These are phyloP conservation scores for Aureobasidium sp. DNA, from an alignment of 2,329 filamentous ascomycete genomes.

Conservation along the genomic window DNA sequence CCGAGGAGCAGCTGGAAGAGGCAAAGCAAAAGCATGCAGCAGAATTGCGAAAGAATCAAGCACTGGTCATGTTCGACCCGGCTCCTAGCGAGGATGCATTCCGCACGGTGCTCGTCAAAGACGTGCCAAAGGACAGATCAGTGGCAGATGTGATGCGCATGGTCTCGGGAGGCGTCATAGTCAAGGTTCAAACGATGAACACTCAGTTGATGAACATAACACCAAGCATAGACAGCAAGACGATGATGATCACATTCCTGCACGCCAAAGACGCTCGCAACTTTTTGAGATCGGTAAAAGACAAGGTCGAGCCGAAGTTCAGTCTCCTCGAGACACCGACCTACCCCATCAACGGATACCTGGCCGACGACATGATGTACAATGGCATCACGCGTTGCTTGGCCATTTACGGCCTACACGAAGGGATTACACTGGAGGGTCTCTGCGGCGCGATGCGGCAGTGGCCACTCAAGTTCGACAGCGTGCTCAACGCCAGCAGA, in stretches of 20 bases:
- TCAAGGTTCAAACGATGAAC: neutral
- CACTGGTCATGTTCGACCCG: neutral
- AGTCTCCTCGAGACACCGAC: neutral
- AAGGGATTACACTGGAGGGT: neutral
- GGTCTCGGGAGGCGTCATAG: neutral
- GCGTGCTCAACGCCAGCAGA: neutral
- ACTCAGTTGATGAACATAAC: neutral
- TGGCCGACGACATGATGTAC: neutral
- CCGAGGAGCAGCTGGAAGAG: neutral
- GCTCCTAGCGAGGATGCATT: neutral
- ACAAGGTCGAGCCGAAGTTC: neutral
- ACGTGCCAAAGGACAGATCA: neutral
- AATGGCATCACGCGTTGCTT: constrained; percentile 1
- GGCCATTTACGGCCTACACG: neutral
- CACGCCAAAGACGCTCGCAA: neutral
- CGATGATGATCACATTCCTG: constrained; percentile 1
- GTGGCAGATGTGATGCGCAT: neutral
- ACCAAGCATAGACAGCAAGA: neutral
- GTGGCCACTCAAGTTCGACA: neutral
- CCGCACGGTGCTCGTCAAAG: neutral
- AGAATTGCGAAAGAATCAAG: neutral
- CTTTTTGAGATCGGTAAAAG: neutral
- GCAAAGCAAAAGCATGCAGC: neutral
- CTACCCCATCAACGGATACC: neutral
- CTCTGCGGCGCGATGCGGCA: neutral